Percentiles rank a stretch among this genome's conserved stretches.
Conservation (phyloP, 225 moss, liverwort and hornwort genomes). For the Neckera pumila region DNA sequence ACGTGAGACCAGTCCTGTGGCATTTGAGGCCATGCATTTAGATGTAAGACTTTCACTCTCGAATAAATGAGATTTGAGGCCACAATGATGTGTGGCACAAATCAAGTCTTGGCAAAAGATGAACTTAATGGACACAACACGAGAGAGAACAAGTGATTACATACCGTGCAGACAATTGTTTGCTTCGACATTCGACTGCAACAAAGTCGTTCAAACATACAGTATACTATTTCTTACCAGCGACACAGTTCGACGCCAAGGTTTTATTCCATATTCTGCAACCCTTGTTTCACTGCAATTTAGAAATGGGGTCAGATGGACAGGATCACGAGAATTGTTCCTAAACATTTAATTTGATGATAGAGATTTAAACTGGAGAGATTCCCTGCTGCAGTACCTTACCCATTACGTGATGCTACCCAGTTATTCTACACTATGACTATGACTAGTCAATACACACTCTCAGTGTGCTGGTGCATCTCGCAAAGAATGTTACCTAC, state of each 20-base stretch:
- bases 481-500: background rate
- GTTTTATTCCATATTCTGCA: background rate
- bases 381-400: constrained; percentile 1
- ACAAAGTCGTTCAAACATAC: background rate
- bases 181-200: background rate
- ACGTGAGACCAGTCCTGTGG: too few relatives aligned
- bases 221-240: background rate
- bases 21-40: background rate
- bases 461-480: background rate
- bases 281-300: constrained; percentile 10
- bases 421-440: constrained; percentile 18
- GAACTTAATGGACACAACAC: background rate
- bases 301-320: background rate
- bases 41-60: background rate
- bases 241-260: background rate
- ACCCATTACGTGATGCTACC: background rate
- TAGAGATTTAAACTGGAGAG: background rate
- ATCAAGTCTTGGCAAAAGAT: background rate
- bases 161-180: background rate
- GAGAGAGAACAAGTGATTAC: background rate
- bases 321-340: background rate
- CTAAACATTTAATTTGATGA: background rate
- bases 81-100: background rate
- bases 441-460: background rate
- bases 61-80: background rate